Evolutionary conservation across 306 rosid genomes (phyloP), one percentile per base, ranked within the genome.

Genomic region (Lagenaria siceraria): DNA sequence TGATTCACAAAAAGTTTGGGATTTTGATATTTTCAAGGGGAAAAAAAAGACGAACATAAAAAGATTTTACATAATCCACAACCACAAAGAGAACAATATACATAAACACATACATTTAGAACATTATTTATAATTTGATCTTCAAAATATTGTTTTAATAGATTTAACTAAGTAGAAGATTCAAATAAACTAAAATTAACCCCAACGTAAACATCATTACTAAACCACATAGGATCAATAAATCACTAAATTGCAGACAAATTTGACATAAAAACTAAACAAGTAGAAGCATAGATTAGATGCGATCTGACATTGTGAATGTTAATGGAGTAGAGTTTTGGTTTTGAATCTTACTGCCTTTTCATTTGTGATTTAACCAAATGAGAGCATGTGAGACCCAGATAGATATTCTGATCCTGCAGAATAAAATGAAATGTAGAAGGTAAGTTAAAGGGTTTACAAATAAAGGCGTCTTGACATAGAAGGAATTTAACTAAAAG

Each of bases 401-500:
- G 75, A 24, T 14, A 69, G 43, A 42, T 69, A 25, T 69, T 43
- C 75, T 43, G 52, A 66, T 38, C 73, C 29, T 66, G 74, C 33
- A 13, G 2, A 73, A 10, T 10, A 42, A 62, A 24, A 14, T 61
- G 52, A 64, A 49, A 78, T 27, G n/a, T 77, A 70, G 75, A 71
- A 33, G 38, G 58, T 64, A 62, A 81, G 75, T 81, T 43, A 77
- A 36, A 4, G 75, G 79, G 69, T 54, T 43, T 55, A 81, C 54
- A 61, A 70, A 46, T 75, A 18, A 53, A 68, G 33, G 81, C 87
- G 78, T 79, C 80, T 27, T 74, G 40, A 60, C 74, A 56, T 64
- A 60, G 76, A 56, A 73, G 65, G 25, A 61, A 55, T 46, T 86
- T 69, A 78, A 81, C 68, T 81, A 63, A 29, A 46, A 80, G 36